Evolutionary conservation across 495 filamentous ascomycete species (phyloP).

Genomic region (Penicillium atrosanguineum): DNA sequence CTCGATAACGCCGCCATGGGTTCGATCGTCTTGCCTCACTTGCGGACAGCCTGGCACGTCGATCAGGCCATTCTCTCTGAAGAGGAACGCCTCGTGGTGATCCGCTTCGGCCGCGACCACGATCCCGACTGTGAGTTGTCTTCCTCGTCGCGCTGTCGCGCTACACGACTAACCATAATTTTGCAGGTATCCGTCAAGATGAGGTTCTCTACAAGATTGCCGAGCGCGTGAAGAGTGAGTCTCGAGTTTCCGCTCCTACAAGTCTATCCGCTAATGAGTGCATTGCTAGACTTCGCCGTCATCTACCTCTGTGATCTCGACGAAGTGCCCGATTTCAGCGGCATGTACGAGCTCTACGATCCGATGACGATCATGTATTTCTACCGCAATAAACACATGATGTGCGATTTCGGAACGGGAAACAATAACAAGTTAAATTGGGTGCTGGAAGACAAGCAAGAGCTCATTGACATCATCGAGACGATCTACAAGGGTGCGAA

Average conservation of each 20-base stretch:
- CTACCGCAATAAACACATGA: slow-evolving; percentile 98
- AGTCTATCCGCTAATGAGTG: neutral
- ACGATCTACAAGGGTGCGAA: slow-evolving; percentile 96
- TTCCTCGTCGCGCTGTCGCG: neutral
- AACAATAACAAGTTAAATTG: slow-evolving; percentile 99
- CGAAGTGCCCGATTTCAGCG: slow-evolving; percentile 94
- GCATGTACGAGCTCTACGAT: slow-evolving; percentile 83
- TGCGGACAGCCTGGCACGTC: slow-evolving; percentile 92
- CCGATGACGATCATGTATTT: slow-evolving; percentile 82
- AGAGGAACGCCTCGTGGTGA: slow-evolving; percentile 94
- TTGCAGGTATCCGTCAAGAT: slow-evolving; percentile 79
- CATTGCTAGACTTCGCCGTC: slow-evolving; percentile 57
- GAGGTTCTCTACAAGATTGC: slow-evolving; percentile 81
- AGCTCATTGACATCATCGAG: slow-evolving; percentile 97
- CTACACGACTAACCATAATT: slow-evolving; percentile 16
- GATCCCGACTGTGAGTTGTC: slow-evolving; percentile 54
- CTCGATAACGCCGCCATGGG: slow-evolving; percentile 58
- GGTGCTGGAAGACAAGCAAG: slow-evolving; percentile 97
- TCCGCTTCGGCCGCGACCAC: slow-evolving; percentile 83
- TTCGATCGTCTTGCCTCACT: slow-evolving; percentile 90
- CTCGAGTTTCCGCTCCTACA: neutral
- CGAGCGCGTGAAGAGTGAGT: slow-evolving; percentile 45
- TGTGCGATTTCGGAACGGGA: slow-evolving; percentile 95
- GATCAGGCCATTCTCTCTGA: slow-evolving; percentile 92
- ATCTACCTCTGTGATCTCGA: slow-evolving; percentile 98